Evolutionary conservation across 2,329 filamentous ascomycete species (phyloP), one percentile per base, ranked within the genome.

Genomic region (Zalaria sp.): DNA sequence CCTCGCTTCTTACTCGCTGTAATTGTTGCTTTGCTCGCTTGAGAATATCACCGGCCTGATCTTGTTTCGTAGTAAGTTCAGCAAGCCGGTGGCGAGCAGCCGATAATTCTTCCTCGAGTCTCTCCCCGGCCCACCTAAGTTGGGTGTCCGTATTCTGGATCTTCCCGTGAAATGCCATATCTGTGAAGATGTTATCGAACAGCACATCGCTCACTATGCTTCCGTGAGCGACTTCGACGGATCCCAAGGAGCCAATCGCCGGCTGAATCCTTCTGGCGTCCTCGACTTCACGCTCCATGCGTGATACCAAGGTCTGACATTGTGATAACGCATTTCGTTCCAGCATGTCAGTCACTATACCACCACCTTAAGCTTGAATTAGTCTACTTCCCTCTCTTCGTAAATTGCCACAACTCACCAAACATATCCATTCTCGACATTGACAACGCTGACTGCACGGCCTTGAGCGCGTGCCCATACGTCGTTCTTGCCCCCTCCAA

Each of bases 301-400:
- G 59, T 5, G 50, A 53, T 31, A 69, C 58, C 26, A 56, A 47
- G 10, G 55, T 59, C 45, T 75, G 67, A 6, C 71, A 71, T 32
- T 61, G 57, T 37, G 62, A 59, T 9, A 79, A 62, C 5, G 65
- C 62, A 46, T 66, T 68, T 25, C 69, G 62, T 56, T 78, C 73
- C 58, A 71, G 66, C 64, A 74, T 68, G 51, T 72, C 68, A 2
- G 56, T 54, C 38, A 69, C 59, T 3, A 59, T 60, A 8, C 67
- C 68, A 10, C 68, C 69, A 34, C 69, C 70, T 32, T 7, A 7
- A 32, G 18, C 18, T 18, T 18, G 18, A 18, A 18, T 18, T 18
- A 18, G 18, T 18, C 18, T 18, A 18, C 18, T 18, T 18, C 18
- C 18, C 18, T 18, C 18, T 18, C 18, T 18, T 18, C 18, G 18